These are phyloP conservation scores for Termitomyces eurrhizus DNA, from an alignment of 768 basidiomycete genomes.

Conservation along the genomic window DNA sequence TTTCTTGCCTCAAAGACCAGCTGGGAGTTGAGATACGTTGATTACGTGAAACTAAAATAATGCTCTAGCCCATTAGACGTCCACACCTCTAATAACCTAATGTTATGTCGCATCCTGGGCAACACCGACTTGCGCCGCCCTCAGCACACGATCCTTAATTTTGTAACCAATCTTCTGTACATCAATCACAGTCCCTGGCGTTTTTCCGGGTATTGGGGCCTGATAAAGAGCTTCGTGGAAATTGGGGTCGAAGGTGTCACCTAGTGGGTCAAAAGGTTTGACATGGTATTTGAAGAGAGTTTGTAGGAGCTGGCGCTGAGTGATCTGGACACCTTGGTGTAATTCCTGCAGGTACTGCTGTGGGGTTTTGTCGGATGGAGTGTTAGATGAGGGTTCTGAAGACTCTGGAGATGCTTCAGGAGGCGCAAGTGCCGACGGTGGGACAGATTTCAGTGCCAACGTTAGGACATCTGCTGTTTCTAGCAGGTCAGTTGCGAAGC, in stretches of 20 bases:
- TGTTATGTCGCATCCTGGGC: constrained; percentile 61
- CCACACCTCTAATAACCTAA: constrained; percentile 18
- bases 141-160: constrained; percentile 90
- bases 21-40: constrained; percentile 87
- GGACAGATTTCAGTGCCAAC: constrained; percentile 80
- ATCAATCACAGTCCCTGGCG: constrained; percentile 86
- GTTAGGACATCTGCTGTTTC: constrained; percentile 89
- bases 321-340: constrained; percentile 86
- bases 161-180: constrained; percentile 89
- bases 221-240: constrained; percentile 94
- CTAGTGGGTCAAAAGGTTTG: constrained; percentile 87
- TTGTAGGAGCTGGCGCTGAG: constrained; percentile 83
- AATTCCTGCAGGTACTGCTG: constrained; percentile 64
- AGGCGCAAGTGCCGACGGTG: constrained; percentile 38
- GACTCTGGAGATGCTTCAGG: constrained; percentile 24
- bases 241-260: constrained; percentile 94
- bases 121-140: constrained; percentile 96
- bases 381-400: constrained; percentile 21
- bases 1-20: constrained; percentile 48
- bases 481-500: constrained; percentile 86
- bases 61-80: constrained; percentile 18
- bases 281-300: constrained; percentile 91
- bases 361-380: constrained; percentile 46
- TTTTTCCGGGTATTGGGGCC: constrained; percentile 85
- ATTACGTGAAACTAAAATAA: constrained; percentile 24